Base-by-base conservation (phyloP, 192 early-diverging fungal species). In the Coemansia sp. region DNA sequence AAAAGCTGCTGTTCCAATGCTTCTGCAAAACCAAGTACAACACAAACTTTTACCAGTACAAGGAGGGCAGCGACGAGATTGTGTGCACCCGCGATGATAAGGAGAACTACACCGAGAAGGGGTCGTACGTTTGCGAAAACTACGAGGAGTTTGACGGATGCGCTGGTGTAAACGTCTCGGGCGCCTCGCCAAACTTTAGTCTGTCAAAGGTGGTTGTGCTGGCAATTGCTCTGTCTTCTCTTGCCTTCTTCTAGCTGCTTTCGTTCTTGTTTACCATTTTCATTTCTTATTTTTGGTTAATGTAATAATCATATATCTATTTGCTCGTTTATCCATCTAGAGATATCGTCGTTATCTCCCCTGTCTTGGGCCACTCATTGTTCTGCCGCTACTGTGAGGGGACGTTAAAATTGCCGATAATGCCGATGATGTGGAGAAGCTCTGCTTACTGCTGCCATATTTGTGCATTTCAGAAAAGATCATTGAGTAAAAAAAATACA, bases 11-110 rank as follows among this genome's bases (percentile, higher is more conserved):
- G 49, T 71, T 81, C 54, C 79, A 81, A 58, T 81, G 79, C 67
- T 81, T 70, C 68, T 81, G 79, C 70, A 69, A 81, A 60, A 81
- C 79, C 13, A 65, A 54, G 22, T 81, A 76, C 67, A 76, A 73
- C 64, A 81, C 79, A 40, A 73, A 76, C 61, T 76, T 81, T 53
- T 67, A 64, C 61, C 64, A 76, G 46, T 61, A 61, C 42, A 71
- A 63, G n/a, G 48, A 59, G 0, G 49, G 44, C 25, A 54, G 72
- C 1, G 65, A 75, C 49, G 50, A 53, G 32, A 68, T 81, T 7
- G 65, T 76, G 13, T 81, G 79, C 65, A 81, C 79, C 14, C 69
- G 79, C 54, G 55, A 57, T 42, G 79, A 81, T 60, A 61, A 72
- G 44, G 62, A 81, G 17, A 55, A 61, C 19, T 70, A 57, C 16